These are phyloP conservation scores for Vitis vinifera DNA, from an alignment of 164 flowering plant genomes.

Conservation along the genomic window ASM3070453v1 NC_081815.1:3646501-3647000, in stretches of 20 bases:
- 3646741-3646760: not conserved
- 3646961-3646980: not conserved
- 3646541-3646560: constrained; percentile 14
- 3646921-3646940: not conserved
- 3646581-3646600: too few species aligned
- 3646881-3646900: not conserved
- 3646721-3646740: not conserved
- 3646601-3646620: not conserved
- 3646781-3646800: not conserved
- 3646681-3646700: constrained; percentile 17
- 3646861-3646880: not conserved
- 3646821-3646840: not conserved
- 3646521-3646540: constrained; percentile 99
- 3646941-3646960: too few species aligned
- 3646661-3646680: constrained; percentile 66
- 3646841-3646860: not conserved
- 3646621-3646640: constrained; percentile 73
- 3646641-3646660: constrained; percentile 82
- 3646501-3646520: constrained; percentile 78
- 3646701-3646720: constrained; percentile 3
- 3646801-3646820: not conserved
- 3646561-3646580: not conserved
- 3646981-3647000: not conserved
- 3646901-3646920: not conserved
- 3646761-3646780: not conserved